Conservation (phyloP, 495 filamentous ascomycete genomes). For the Cercophora scortea region DNA sequence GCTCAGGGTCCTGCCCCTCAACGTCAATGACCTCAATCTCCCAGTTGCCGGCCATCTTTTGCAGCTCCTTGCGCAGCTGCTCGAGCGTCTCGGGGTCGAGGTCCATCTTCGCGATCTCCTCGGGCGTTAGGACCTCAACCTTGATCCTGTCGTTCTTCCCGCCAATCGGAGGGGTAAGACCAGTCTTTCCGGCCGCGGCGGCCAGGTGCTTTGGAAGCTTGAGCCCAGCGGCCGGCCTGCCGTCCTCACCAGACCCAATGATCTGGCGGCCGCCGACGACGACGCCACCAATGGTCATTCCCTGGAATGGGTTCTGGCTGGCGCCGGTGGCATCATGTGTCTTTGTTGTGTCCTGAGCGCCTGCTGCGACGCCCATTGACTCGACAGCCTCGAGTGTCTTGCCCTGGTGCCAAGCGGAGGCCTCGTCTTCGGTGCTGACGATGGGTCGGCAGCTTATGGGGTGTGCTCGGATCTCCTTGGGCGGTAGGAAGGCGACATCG, state of each 20-base stretch:
- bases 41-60: conserved; percentile 32
- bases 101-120: conserved; percentile 60
- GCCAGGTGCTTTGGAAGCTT: conserved; percentile 23
- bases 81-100: conserved; percentile 64
- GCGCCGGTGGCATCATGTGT: conserved; percentile 2
- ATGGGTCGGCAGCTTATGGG: conserved; percentile 71
- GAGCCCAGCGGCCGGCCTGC: conserved; percentile 24
- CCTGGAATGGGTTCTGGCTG: conserved; percentile 7
- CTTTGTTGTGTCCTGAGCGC: conserved; percentile 32
- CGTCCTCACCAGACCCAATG: conserved; percentile 28
- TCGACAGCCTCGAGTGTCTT: conserved; percentile 47
- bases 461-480: conserved; percentile 71
- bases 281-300: conserved; percentile 38
- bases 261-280: conserved; percentile 49
- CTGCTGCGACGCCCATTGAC: conserved; percentile 36
- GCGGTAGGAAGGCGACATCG: conserved; percentile 86
- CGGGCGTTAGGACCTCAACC: conserved; percentile 43
- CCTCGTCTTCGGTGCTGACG: conserved; percentile 47
- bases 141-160: conserved; percentile 47
- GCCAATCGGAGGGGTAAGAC: background rate
- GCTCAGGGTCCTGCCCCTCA: conserved; percentile 33
- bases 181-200: background rate
- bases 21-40: conserved; percentile 46
- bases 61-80: conserved; percentile 49
- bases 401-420: conserved; percentile 45